These are phyloP conservation scores for Sugiyamaella pinicola DNA, from an alignment of 1,139 yeast species.

Conservation along the genomic window DNA sequence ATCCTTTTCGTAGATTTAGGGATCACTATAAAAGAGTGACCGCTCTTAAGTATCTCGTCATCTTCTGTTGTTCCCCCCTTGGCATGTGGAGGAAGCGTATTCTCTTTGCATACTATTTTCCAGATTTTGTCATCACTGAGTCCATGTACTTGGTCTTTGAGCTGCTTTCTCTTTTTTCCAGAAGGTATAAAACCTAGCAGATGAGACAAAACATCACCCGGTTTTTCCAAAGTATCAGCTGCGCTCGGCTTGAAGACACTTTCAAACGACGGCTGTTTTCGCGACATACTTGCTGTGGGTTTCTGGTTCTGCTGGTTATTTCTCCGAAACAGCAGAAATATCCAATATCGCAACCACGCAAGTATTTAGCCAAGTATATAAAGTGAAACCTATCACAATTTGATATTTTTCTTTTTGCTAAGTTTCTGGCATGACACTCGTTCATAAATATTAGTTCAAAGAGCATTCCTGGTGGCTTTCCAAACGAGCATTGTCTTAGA, in stretches of 20 bases:
- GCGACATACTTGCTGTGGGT: not conserved
- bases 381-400: too few species aligned
- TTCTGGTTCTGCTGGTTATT: not conserved
- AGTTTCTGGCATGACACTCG: not conserved
- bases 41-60: not conserved
- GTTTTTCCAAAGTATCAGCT: too few species aligned
- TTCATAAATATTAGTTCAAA: not conserved
- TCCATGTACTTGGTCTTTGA: not conserved
- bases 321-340: not conserved
- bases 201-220: not conserved
- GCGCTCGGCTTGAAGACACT: too few species aligned
- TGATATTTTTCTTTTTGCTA: too few species aligned
- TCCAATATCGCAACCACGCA: too few species aligned
- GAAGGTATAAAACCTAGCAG: not conserved
- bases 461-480: not conserved
- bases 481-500: constrained; percentile 4
- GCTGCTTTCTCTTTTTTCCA: not conserved
- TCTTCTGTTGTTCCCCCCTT: not conserved
- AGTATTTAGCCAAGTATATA: too few species aligned
- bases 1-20: constrained; percentile 6
- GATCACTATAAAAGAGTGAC: not conserved
- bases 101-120: not conserved
- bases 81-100: not conserved
- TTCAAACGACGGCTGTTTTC: too few species aligned
- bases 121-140: not conserved